Evolutionary conservation across 306 rosid species (phyloP), one percentile per base, ranked within the genome.

Genomic region (Alnus rubra): DNA sequence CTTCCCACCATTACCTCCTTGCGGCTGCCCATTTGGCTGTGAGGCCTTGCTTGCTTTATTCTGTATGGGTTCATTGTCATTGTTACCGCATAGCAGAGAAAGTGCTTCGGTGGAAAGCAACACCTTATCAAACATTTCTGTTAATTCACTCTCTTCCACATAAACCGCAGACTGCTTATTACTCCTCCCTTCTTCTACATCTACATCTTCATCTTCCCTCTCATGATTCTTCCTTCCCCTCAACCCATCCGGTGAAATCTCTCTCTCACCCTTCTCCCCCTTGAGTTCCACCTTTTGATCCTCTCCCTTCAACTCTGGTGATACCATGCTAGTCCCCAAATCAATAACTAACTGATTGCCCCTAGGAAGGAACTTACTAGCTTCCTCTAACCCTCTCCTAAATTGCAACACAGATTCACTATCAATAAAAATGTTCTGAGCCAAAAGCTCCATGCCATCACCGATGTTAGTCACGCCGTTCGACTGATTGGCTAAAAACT

Each of bases 81-180:
- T 12, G 52, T 10, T 63, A 48, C 3, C n/a, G 64, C 60, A 2
- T n/a, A n/a, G n/a, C n/a, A n/a, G n/a, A n/a, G n/a, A n/a, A 56
- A 1, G 9, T 18, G 69, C 68, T 4, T 55, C 84, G 0, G 45
- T 4, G 12, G 80, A 86, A 1, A 86, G 69, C 4, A 87, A 76
- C 13, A 88, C 74, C 80, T 84, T 87, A 47, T 87, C 93, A 76
- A 92, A 87, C 13, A 87, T 54, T 47, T 87, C 93, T 0, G 92
- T 55, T 51, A 88, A 60, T 69, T 84, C 90, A 45, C 12, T 56
- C 59, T 79, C 89, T 12, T 88, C 94, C 19, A 55, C 10, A 52
- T 12, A 78, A 53, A 81, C 42, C 0, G 86, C 90, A 1, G 86
- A 76, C 4, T 87, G 90, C 85, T 91, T 91, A 87, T 60, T 85